Conservation (phyloP, 192 early-diverging fungal species). For the Obelidium mucronatum region DNA sequence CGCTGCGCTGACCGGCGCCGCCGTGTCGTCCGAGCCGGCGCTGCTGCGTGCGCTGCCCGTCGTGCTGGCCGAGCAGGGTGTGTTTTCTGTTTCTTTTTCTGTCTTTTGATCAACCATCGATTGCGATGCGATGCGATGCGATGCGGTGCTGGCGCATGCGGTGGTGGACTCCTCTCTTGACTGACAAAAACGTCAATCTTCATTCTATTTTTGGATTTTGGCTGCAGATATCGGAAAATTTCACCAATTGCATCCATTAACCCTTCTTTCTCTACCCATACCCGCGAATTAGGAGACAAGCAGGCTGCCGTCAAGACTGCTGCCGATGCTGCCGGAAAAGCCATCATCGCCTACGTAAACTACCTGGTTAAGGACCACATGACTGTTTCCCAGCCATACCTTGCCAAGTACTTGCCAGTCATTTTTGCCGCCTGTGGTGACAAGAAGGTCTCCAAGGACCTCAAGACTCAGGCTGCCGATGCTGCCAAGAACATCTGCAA, state of each 20-base stretch:
- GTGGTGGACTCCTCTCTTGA: too few species aligned
- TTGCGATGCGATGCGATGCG: too few species aligned
- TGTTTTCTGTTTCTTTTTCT: too few species aligned
- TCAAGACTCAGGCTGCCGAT: conserved; percentile 58
- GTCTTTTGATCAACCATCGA: neutral
- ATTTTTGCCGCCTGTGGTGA: conserved; percentile 67
- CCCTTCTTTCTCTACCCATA: too few species aligned
- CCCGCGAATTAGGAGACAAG: conserved; percentile 63
- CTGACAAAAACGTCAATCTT: too few species aligned
- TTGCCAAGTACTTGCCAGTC: conserved; percentile 65
- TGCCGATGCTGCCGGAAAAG: conserved; percentile 49
- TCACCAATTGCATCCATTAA: too few species aligned
- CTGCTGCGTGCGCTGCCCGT: conserved; percentile 67
- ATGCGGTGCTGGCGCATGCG: too few species aligned
- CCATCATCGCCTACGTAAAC: conserved; percentile 52
- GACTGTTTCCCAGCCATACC: conserved; percentile 72
- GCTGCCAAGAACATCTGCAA: conserved; percentile 67
- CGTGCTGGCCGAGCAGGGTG: conserved; percentile 63
- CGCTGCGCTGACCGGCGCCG: conserved; percentile 63
- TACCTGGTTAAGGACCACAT: conserved; percentile 61
- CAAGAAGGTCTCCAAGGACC: conserved; percentile 73
- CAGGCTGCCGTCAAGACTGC: conserved; percentile 50
- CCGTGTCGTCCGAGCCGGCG: conserved; percentile 65
- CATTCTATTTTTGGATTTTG: too few species aligned
- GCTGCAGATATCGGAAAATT: too few species aligned